Evolutionary conservation across 805 yeast species (phyloP).

Genomic region (Nakazawaea sp.): DNA sequence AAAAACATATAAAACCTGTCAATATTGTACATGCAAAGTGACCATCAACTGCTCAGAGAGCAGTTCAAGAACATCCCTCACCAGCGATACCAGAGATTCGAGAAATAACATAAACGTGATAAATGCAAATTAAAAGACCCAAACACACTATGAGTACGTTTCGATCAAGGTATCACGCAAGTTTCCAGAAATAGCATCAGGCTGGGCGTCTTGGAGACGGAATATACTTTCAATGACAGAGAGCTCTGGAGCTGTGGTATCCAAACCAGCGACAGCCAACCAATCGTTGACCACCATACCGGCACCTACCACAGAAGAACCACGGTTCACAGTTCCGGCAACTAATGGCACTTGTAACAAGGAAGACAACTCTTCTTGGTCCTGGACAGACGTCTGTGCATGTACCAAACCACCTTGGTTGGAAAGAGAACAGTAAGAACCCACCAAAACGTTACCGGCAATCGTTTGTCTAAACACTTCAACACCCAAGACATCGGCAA

Average conservation of each 20-base stretch:
- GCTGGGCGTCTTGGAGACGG: slow-evolving; percentile 87
- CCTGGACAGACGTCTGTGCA: slow-evolving; percentile 95
- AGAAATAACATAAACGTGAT: no score
- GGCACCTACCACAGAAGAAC: slow-evolving; percentile 96
- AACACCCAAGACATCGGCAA: slow-evolving; percentile 96
- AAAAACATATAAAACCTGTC: no score
- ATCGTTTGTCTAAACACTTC: slow-evolving; percentile 99
- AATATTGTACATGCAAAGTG: background rate
- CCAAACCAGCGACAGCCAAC: slow-evolving; percentile 94
- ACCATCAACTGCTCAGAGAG: background rate
- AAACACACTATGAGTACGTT: slow-evolving; percentile 58
- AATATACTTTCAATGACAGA: slow-evolving; percentile 95
- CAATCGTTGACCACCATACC: slow-evolving; percentile 99
- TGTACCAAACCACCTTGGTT: slow-evolving; percentile 98
- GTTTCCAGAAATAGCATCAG: slow-evolving; percentile 77
- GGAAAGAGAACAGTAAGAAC: slow-evolving; percentile 89
- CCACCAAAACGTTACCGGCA: slow-evolving; percentile 96
- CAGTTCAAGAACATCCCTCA: no score
- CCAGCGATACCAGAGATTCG: no score
- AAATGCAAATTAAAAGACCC: no score
- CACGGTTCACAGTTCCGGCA: slow-evolving; percentile 98
- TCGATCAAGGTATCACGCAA: slow-evolving; percentile 89
- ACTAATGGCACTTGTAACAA: slow-evolving; percentile 95
- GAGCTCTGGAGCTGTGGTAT: slow-evolving; percentile 97
- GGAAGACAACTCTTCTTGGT: slow-evolving; percentile 95